These are phyloP conservation scores for Uronychia binucleata DNA, from an alignment of 73 alveolate genomes.

Conservation along the genomic window DNA sequence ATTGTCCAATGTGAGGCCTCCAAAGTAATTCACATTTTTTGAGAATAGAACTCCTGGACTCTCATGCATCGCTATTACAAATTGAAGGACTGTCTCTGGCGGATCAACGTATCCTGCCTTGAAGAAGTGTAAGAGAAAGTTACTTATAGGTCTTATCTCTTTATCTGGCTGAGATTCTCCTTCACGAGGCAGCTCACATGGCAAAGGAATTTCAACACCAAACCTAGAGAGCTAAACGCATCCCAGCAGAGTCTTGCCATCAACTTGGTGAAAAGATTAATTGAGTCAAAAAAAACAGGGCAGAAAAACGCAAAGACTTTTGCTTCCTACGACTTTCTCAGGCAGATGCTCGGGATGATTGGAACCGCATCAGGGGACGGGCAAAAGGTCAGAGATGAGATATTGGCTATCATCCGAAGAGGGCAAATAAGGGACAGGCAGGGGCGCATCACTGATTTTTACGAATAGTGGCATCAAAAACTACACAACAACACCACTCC, in stretches of 20 bases:
- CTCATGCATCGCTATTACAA: slow-evolving; percentile 81
- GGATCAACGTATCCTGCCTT: too few species aligned
- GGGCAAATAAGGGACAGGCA: slow-evolving; percentile 84
- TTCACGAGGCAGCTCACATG: slow-evolving; percentile 77
- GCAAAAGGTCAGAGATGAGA: slow-evolving; percentile 93
- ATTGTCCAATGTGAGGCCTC: slow-evolving; percentile 73
- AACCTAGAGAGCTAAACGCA: slow-evolving; percentile 79
- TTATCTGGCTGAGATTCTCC: slow-evolving; percentile 82
- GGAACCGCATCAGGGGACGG: slow-evolving; percentile 96
- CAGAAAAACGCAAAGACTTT: not conserved
- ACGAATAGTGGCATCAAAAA: slow-evolving; percentile 97
- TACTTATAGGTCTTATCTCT: slow-evolving; percentile 50
- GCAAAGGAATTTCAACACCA: slow-evolving; percentile 95
- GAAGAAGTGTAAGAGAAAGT: slow-evolving; percentile 28
- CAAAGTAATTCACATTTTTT: slow-evolving; percentile 28
- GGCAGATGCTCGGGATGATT: slow-evolving; percentile 75
- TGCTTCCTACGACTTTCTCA: slow-evolving; percentile 55
- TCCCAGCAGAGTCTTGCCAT: slow-evolving; percentile 72
- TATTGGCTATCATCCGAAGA: slow-evolving; percentile 86
- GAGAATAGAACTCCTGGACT: slow-evolving; percentile 75
- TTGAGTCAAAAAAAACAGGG: slow-evolving; percentile 34
- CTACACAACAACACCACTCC: slow-evolving; percentile 96
- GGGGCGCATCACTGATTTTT: slow-evolving; percentile 64
- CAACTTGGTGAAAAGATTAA: slow-evolving; percentile 64
- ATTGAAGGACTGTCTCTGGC: slow-evolving; percentile 55